Base-by-base conservation (phyloP, 495 filamentous ascomycete species). In the Tuber brumale region DNA sequence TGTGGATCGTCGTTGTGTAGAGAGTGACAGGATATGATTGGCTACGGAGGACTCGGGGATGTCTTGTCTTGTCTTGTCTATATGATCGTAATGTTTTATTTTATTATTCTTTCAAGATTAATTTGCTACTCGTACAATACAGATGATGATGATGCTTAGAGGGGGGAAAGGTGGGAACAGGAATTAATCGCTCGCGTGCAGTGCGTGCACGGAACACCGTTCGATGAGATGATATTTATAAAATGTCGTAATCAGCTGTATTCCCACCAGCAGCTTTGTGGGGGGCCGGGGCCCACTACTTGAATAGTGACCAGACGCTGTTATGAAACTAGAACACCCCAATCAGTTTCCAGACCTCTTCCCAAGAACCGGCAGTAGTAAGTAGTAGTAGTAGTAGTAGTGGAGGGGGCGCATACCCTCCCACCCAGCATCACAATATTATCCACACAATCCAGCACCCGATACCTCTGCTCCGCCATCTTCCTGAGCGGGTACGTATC, bases 401-500 rank as follows among this genome's bases (percentile, higher is more conserved):
- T 19, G 37, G 19, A 16, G 27, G 70, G 35, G n/a, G 41, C 46
- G 66, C 76, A 76, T 71, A 77, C 76, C 77, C 75, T 51, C 35
- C 77, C 77, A 48, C 74, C 74, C 44, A 79, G 61, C 77, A 79
- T 79, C 37, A 79, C 57, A 66, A 79, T 76, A 48, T 57, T 79
- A 39, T 79, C 77, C n/a, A 79, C 45, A 14, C 74, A 75, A 66
- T 79, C 77, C 41, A 79, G 42, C 43, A 79, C 71, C 51, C 69
- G 70, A 21, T 79, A 79, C 71, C 71, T 79, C 71, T 72, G 76
- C 75, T 76, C 74, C 4, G 71, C 74, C 7, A 57, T 57, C 43
- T 48, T 73, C 70, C 77, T 77, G 27, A 79, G 31, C 31, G 75
- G 71, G 69, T 77, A 45, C 43, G 77, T 76, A 71, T 79, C 71